These are phyloP conservation scores for Aspergillus eucalypticola DNA, from an alignment of 2,329 filamentous ascomycete genomes.

Conservation along the genomic window DNA sequence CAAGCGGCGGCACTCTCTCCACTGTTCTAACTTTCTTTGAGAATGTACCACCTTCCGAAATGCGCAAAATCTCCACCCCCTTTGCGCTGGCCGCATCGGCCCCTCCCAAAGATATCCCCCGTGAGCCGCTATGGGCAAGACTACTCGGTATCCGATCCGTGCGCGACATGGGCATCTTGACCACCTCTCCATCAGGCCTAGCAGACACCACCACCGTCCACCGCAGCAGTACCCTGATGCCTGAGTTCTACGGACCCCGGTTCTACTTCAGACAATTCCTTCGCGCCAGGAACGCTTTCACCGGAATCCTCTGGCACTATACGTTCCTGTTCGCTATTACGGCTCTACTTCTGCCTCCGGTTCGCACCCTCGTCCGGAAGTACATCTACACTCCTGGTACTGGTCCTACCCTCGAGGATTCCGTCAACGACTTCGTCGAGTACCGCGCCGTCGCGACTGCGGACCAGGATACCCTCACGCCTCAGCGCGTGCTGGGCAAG, in stretches of 20 bases:
- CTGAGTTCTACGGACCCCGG: constrained; percentile 57
- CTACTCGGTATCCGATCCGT: constrained; percentile 55
- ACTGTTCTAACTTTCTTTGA: constrained; percentile 63
- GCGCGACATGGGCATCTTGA: constrained; percentile 60
- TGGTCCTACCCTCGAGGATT: constrained; percentile 50
- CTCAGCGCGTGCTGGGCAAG: constrained; percentile 45
- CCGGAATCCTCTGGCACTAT: constrained; percentile 53
- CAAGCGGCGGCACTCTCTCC: constrained; percentile 64
- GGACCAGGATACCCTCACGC: constrained; percentile 36
- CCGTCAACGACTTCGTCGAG: constrained; percentile 41
- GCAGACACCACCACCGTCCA: constrained; percentile 61
- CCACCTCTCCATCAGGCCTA: constrained; percentile 54
- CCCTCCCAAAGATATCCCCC: constrained; percentile 33
- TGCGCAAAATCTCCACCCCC: constrained; percentile 51
- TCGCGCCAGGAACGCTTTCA: constrained; percentile 51
- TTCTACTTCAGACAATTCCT: constrained; percentile 62
- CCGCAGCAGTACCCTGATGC: constrained; percentile 60
- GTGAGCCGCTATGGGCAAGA: constrained; percentile 32
- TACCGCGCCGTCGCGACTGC: constrained; percentile 49
- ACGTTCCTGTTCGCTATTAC: constrained; percentile 48
- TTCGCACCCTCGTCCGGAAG: constrained; percentile 53
- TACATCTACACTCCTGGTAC: constrained; percentile 53
- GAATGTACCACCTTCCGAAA: constrained; percentile 46
- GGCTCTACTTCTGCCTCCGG: constrained; percentile 53
- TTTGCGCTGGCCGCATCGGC: constrained; percentile 53